Evolutionary conservation across 2,329 filamentous ascomycete genomes (phyloP), one percentile per base, ranked within the genome.

Genomic region (Conoideocrella luteorostrata): DNA sequence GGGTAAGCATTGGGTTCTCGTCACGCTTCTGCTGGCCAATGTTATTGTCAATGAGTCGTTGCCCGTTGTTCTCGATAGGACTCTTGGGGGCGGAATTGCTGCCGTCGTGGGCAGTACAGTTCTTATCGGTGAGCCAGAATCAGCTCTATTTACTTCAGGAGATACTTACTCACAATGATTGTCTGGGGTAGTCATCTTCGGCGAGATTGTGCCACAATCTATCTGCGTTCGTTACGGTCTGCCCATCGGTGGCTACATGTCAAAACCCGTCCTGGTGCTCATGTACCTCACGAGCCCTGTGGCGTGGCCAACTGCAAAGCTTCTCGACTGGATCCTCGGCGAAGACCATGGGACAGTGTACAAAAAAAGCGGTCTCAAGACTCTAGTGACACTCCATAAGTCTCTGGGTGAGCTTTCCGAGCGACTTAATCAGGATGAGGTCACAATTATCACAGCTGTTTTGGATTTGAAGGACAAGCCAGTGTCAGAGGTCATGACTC

Each of bases 41-140:
- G 93, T 98, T 59, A 94, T 98, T 56, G 95, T 94, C 52, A 97
- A 98, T 64, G 93, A 97, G 68, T 94, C 91, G 3, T 73, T 96
- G 12, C 93, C 93, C 22, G 95, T 98, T 49, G 88, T 98, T 10
- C 77, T 98, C 41, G 93, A 98, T 66, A 77, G 93, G 45, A 95
- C 89, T 45, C 78, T 98, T 15, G 93, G 93, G 23, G 93, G 93
- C 52, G 93, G 93, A 51, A 90, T 94, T 72, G 90, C 91, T 48
- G 93, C 93, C 48, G 88, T 97, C 18, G 75, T 97, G 41, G 89
- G 90, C 56, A 94, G 88, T 70, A 98, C 93, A 1, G 79, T 94
- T 12, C 70, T 97, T 50, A 97, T 98, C 65, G 90, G 89, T 95
- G 79, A 53, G 77, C 59, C n/a, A 23, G 13, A 4, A 20, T 32